These are phyloP conservation scores for Aegilops longissima DNA, from an alignment of 176 grass and related monocot genomes.

Conservation along the genomic window DNA sequence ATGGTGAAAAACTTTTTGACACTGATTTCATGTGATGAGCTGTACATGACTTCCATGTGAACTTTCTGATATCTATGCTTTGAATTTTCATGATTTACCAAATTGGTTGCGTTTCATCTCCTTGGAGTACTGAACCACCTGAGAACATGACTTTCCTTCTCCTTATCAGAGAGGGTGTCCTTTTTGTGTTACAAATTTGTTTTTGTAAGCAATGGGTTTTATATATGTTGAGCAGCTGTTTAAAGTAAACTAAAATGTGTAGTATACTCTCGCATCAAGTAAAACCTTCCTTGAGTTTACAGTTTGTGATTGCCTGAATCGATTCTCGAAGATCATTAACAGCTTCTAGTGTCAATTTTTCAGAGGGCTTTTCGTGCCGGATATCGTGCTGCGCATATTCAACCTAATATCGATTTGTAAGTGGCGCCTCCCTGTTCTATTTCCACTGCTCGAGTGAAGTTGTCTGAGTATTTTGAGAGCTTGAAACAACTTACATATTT, in stretches of 20 bases:
- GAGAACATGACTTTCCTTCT: background rate
- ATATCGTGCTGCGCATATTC: conserved; percentile 33
- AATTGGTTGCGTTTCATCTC: conserved; percentile 5
- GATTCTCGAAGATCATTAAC: conserved; percentile 28
- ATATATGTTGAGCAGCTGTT: conserved; percentile 5
- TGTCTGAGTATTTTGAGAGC: conserved; percentile 8
- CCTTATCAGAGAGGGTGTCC: background rate
- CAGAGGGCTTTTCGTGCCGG: conserved; percentile 24
- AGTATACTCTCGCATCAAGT: background rate
- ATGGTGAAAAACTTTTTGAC: background rate
- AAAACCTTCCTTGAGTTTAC: conserved; percentile 5
- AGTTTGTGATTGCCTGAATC: conserved; percentile 27
- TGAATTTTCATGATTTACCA: conserved; percentile 1
- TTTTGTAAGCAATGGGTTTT: background rate
- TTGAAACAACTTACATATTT: conserved; percentile 4
- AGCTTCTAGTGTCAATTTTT: conserved; percentile 32
- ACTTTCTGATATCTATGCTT: conserved; percentile 14
- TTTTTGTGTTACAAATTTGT: conserved; percentile 4
- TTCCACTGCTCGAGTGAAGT: background rate
- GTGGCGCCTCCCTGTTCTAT: conserved; percentile 31
- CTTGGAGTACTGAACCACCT: background rate
- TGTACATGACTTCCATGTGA: conserved; percentile 1
- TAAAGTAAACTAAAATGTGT: conserved; percentile 2
- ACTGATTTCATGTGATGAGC: background rate
- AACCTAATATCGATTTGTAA: conserved; percentile 68